phyloP scores from a whole-genome alignment of 1,139 yeast species.

The Scheffersomyces segobiensis region DNA sequence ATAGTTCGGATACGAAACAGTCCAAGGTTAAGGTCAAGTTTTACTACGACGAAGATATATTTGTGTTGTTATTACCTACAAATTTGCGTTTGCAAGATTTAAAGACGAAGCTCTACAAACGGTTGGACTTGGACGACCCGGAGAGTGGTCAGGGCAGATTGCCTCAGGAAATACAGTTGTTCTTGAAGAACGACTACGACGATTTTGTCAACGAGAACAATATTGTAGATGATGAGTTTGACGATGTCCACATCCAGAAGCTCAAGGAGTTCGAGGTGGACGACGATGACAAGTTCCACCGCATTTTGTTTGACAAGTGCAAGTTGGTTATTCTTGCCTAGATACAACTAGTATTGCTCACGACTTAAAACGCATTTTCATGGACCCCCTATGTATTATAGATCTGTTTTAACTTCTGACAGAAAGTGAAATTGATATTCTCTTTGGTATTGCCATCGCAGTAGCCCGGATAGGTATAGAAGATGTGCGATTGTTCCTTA shows the following conservation, averaged over 20 bases:
- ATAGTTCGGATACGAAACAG: slow-evolving; percentile 8
- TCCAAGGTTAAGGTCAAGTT: slow-evolving; percentile 71
- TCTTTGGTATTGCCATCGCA: background rate
- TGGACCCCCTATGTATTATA: slow-evolving; percentile 1
- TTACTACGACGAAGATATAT: slow-evolving; percentile 85
- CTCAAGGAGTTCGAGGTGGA: slow-evolving; percentile 39
- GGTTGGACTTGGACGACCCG: slow-evolving; percentile 44
- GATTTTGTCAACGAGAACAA: slow-evolving; percentile 35
- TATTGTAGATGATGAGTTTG: slow-evolving; percentile 24
- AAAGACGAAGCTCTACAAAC: slow-evolving; percentile 61
- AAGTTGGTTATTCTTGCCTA: slow-evolving; percentile 38
- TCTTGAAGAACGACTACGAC: slow-evolving; percentile 45
- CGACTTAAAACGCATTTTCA: slow-evolving; percentile 1
- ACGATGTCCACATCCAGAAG: slow-evolving; percentile 19
- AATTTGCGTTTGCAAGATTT: slow-evolving; percentile 62
- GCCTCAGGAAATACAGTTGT: slow-evolving; percentile 25
- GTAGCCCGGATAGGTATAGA: background rate
- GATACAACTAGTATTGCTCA: slow-evolving; percentile 1
- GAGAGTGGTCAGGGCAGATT: slow-evolving; percentile 2
- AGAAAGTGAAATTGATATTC: background rate
- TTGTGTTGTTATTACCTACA: slow-evolving; percentile 76
- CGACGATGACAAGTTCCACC: slow-evolving; percentile 43
- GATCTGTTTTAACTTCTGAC: background rate
- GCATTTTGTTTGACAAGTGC: slow-evolving; percentile 46
- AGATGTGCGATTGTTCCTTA: background rate